Percentiles rank a stretch among this genome's conserved stretches.
Evolutionary conservation across 768 basidiomycete species (phyloP).

Genomic region (Hypholoma fasciculare): DNA sequence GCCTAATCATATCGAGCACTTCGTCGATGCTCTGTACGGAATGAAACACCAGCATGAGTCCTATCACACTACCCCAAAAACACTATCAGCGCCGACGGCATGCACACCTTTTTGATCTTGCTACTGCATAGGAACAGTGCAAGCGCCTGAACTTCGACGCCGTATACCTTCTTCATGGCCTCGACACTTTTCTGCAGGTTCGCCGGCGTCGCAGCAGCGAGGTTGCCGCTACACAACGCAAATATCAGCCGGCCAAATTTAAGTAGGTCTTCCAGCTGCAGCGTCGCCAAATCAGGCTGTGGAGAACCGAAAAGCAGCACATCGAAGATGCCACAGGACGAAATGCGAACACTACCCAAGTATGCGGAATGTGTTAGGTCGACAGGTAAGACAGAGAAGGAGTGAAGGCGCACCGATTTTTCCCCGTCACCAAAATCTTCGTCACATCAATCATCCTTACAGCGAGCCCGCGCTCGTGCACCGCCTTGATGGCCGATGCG

Average conservation of each 20-base stretch:
- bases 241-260: constrained; percentile 87
- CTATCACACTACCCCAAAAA: background rate
- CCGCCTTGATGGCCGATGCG: constrained; percentile 80
- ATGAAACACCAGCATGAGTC: background rate
- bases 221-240: constrained; percentile 71
- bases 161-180: constrained; percentile 69
- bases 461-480: constrained; percentile 81
- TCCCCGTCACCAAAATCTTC: constrained; percentile 86
- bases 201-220: constrained; percentile 55
- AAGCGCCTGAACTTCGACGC: constrained; percentile 78
- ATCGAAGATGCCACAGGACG: constrained; percentile 86
- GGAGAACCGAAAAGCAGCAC: constrained; percentile 76
- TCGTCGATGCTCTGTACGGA: constrained; percentile 67
- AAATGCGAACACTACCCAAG: constrained; percentile 67
- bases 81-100: background rate
- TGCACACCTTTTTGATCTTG: constrained; percentile 66
- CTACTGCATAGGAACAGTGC: constrained; percentile 74
- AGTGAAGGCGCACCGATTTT: constrained; percentile 64
- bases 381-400: background rate
- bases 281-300: constrained; percentile 47
- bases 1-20: constrained; percentile 77
- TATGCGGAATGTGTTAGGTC: background rate
- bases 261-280: constrained; percentile 88
- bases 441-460: constrained; percentile 82
- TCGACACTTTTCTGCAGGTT: constrained; percentile 78